Conservation (phyloP, 108 stramenopile species). For the Aurantiochytrium sp. region DNA sequence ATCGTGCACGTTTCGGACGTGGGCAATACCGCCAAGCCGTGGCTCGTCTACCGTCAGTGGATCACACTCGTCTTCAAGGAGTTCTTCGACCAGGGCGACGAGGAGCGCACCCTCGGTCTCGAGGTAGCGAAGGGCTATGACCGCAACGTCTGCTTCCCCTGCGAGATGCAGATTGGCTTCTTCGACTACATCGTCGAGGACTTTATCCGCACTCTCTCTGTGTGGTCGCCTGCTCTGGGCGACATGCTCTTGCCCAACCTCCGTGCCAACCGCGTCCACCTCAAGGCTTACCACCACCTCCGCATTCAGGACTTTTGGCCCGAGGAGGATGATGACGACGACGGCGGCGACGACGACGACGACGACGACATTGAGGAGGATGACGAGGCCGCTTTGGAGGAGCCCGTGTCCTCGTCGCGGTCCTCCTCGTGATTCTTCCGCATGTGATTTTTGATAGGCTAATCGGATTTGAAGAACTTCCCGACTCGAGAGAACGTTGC, state of each 20-base stretch:
- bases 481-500: no score
- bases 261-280: background rate
- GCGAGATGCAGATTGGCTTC: background rate
- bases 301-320: background rate
- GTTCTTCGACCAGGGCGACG: constrained; percentile 44
- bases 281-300: background rate
- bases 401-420: no score
- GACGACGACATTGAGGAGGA: no score
- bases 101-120: constrained; percentile 32
- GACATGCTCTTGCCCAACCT: background rate
- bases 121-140: constrained; percentile 37
- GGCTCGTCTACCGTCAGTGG: constrained; percentile 30
- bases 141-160: constrained; percentile 28
- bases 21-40: background rate
- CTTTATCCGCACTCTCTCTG: background rate
- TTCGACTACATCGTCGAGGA: background rate
- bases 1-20: constrained; percentile 37
- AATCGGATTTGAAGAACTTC: no score
- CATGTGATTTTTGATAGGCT: no score
- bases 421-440: no score
- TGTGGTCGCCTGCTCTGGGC: background rate
- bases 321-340: no score
- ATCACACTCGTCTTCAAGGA: constrained; percentile 31
- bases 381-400: no score
- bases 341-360: no score